These are phyloP conservation scores for Auricularia heimuer DNA, from an alignment of 768 basidiomycete genomes.

Conservation along the genomic window DNA sequence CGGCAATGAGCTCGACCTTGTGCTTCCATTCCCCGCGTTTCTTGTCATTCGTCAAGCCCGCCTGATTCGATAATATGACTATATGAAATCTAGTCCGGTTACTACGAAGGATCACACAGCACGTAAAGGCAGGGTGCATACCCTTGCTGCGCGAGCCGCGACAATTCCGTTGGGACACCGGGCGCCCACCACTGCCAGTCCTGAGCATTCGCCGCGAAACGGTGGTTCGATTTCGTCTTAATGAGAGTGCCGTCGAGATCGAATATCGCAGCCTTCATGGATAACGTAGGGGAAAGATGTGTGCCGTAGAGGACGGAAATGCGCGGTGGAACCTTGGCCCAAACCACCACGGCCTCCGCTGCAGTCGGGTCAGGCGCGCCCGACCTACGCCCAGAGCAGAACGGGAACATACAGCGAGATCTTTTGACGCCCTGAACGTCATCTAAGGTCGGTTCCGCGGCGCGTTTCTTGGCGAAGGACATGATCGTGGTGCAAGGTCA, in stretches of 20 bases:
- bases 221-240: constrained; percentile 22
- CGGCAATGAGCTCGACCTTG: constrained; percentile 63
- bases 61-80: constrained; percentile 77
- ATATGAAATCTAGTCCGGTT: constrained; percentile 44
- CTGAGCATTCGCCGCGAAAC: constrained; percentile 14
- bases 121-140: constrained; percentile 22
- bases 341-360: neutral
- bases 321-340: neutral
- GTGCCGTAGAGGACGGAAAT: neutral
- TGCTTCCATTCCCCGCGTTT: constrained; percentile 50
- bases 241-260: constrained; percentile 88
- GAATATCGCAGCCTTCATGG: constrained; percentile 61
- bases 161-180: constrained; percentile 51
- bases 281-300: constrained; percentile 11
- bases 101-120: neutral
- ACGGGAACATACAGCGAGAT: too few species aligned
- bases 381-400: too few species aligned
- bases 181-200: constrained; percentile 72
- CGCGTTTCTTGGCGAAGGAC: too few species aligned
- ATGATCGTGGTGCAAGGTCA: too few species aligned
- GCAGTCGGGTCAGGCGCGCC: neutral
- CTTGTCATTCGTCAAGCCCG: neutral
- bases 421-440: too few species aligned
- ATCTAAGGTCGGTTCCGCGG: too few species aligned
- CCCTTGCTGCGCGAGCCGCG: constrained; percentile 50